phyloP scores from a whole-genome alignment of 208 protist genomes.

The Angomonas deanei region DNA sequence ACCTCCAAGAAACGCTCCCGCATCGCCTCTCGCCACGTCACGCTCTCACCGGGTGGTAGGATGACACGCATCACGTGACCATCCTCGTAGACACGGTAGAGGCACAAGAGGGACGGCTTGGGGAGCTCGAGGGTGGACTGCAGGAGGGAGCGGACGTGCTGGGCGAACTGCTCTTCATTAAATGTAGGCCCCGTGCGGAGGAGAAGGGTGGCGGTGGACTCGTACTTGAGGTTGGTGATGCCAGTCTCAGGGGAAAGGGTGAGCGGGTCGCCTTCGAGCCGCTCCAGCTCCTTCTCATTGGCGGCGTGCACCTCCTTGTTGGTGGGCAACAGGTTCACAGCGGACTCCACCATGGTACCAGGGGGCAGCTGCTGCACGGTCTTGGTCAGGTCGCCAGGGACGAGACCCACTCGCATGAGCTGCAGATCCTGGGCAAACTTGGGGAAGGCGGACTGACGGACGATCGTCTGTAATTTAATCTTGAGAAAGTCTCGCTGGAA shows the following conservation, averaged over 20 bases:
- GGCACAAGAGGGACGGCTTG: slow-evolving; percentile 4
- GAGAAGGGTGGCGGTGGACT: slow-evolving; percentile 68
- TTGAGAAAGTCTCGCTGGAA: slow-evolving; percentile 81
- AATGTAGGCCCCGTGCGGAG: slow-evolving; percentile 68
- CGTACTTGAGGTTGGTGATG: slow-evolving; percentile 36
- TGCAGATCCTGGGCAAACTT: slow-evolving; percentile 63
- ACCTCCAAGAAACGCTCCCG: slow-evolving; percentile 26
- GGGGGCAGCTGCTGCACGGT: slow-evolving; percentile 46
- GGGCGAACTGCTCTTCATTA: background rate
- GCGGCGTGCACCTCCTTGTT: slow-evolving; percentile 62
- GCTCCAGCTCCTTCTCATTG: slow-evolving; percentile 61
- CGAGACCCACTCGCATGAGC: slow-evolving; percentile 57
- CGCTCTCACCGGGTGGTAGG: slow-evolving; percentile 51
- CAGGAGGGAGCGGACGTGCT: background rate
- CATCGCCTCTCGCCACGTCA: slow-evolving; percentile 39
- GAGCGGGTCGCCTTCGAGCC: slow-evolving; percentile 50
- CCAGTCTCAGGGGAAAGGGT: slow-evolving; percentile 45
- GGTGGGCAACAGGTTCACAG: slow-evolving; percentile 78
- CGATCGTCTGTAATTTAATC: slow-evolving; percentile 60
- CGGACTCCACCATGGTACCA: slow-evolving; percentile 30
- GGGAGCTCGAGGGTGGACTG: slow-evolving; percentile 16
- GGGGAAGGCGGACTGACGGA: slow-evolving; percentile 47
- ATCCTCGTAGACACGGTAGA: slow-evolving; percentile 81
- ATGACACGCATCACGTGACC: slow-evolving; percentile 72
- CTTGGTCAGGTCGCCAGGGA: slow-evolving; percentile 50